Base-by-base conservation (phyloP, 2,329 filamentous ascomycete genomes). In the Paraphoma chrysanthemicola region DNA sequence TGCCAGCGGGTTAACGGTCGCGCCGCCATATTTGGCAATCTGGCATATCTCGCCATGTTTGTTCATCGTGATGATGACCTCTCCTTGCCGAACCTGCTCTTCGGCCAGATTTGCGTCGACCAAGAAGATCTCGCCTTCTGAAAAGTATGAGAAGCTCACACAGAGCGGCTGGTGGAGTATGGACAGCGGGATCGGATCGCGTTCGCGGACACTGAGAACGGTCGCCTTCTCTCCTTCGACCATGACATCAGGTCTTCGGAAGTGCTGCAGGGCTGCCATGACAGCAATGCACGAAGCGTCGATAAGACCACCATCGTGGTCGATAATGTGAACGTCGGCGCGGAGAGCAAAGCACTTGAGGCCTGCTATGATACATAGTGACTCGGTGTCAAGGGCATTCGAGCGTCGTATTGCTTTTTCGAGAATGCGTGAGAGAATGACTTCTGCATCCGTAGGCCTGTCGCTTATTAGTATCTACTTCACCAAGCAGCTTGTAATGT, bases 331-430 rank as follows among this genome's bases (percentile, higher is more conserved):
- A 18, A 98, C 86, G 75, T 98, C 94, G 17, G 92, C 93, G 55
- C 94, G 88, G 60, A 99, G 85, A 58, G 90, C 90, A 88, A 95
- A 99, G 81, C 91, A 95, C 77, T 96, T 97, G 57, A 90, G 84
- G 7, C 92, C 93, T 10, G 95, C 93, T 29, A 97, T 84, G 18
- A 99, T 91, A 77, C 95, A 99, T 44, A 99, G 85, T 4, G 93
- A 97, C 79, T 99, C 95, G 33, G 93, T 97, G 76, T 98, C 94
- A 41, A 99, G 86, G 6, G 95, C 94, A 66, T 90, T 90, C 1
- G 93, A 97, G 57, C 95, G 89, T 42, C 95, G 93, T 58, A 98
- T 88, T 8, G 95, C 94, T 80, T 97, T 97, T 77, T 99, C 95
- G 17, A 99, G 88, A 42, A 95, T 86, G 33, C 94, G 89, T 9